Evolutionary conservation across 345 rosid species (phyloP), one percentile per base, ranked within the genome.

Genomic region (Schrenkiella parvula): DNA sequence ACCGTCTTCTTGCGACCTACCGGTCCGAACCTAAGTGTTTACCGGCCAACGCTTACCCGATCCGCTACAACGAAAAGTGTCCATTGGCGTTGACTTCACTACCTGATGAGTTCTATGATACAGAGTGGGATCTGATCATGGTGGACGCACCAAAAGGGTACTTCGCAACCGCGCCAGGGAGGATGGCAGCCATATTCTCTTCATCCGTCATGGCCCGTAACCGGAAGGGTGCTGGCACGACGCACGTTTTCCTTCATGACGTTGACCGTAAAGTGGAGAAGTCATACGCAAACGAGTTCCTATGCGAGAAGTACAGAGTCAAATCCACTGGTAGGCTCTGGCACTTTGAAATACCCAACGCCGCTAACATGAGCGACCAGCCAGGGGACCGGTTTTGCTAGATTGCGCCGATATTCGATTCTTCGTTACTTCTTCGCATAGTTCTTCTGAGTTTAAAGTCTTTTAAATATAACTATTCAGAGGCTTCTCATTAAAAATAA

Each of bases 91-190:
- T 90, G 79, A 82, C 86, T 4, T 83, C 80, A 3, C 82, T 92
- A 1, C 91, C 98, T n/a, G 93, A 88, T 34, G 89, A 87, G 73
- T 78, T 92, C 3, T 92, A 90, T 74, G 87, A 89, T 5, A 85
- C 78, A 7, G 87, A 88, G 14, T 92, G 98, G 98, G 98, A 92
- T 73, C 73, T 92, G 68, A 89, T 92, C 67, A 83, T 92, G 90
- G 83, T 92, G 67, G 95, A 92, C 41, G 95, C 95, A 25, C 98
- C 96, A 4, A 77, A 82, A 6, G 98, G 98, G 2, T 88, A 88
- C 73, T 87, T 83, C 68, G 62, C 86, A 3, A 70, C 50, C 23
- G 92, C 96, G 0, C 98, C 98, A 4, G 84, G 89, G 23, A 83
- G 96, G 80, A 89, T 89, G 96, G 86, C 82, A 0, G 93, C 91